A percentile compares a stretch with the other conserved stretches of the same genome.
Conservation (phyloP, 208 protist genomes). For the Porcisia hertigi region DNA sequence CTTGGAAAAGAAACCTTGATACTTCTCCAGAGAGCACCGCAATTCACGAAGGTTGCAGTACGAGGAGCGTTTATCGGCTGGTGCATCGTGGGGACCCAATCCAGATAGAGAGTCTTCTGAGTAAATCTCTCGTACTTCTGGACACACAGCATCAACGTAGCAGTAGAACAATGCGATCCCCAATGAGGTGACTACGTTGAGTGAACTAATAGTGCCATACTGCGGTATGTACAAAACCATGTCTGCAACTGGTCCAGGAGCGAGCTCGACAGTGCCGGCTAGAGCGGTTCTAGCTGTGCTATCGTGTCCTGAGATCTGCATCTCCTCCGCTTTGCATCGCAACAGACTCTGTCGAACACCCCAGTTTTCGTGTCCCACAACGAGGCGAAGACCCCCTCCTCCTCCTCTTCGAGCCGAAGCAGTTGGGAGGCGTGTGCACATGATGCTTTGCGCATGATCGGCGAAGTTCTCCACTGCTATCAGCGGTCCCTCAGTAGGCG, state of each 20-base stretch:
- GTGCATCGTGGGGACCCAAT: not conserved
- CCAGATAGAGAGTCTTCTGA: not conserved
- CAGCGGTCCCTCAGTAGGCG: constrained; percentile 26
- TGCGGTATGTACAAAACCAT: constrained; percentile 86
- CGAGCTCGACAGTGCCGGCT: too few relatives aligned
- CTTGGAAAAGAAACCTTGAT: constrained; percentile 25
- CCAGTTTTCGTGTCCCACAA: constrained; percentile 86
- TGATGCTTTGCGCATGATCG: constrained; percentile 59
- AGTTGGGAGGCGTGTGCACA: constrained; percentile 44
- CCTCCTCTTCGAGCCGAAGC: not conserved
- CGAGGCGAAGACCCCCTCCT: constrained; percentile 42
- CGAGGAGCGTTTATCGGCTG: not conserved
- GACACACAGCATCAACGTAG: constrained; percentile 59
- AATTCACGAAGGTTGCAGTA: not conserved
- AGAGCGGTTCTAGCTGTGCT: not conserved
- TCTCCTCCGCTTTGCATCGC: not conserved
- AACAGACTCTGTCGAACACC: constrained; percentile 68
- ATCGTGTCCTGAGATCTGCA: not conserved
- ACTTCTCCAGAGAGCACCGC: constrained; percentile 10
- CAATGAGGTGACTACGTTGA: constrained; percentile 89
- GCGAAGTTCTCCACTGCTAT: constrained; percentile 89
- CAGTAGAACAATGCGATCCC: constrained; percentile 87
- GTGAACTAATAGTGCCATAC: constrained; percentile 89
- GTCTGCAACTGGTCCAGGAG: constrained; percentile 10
- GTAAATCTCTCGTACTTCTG: constrained; percentile 31